Conservation (phyloP, 108 stramenopile species). For the Discostella pseudostelligera region DNA sequence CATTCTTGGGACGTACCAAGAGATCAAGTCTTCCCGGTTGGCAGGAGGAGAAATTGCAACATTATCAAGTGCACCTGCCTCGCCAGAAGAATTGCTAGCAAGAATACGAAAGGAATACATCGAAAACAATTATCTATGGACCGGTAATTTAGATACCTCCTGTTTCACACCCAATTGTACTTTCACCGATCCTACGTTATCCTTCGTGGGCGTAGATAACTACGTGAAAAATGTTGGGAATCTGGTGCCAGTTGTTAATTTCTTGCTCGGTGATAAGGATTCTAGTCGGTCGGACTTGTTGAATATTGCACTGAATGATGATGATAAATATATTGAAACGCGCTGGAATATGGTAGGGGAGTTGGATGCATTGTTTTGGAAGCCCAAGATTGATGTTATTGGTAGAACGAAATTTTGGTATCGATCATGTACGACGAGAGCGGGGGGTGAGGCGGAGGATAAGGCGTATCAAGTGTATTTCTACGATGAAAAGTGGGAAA, state of each 20-base stretch:
- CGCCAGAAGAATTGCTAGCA: constrained; percentile 51
- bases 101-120: constrained; percentile 67
- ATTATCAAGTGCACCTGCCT: constrained; percentile 19
- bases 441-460: constrained; percentile 1
- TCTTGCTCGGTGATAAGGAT: constrained; percentile 40
- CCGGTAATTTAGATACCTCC: constrained; percentile 67
- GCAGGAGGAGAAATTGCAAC: not conserved
- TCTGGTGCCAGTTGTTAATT: constrained; percentile 65
- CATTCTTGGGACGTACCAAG: constrained; percentile 9
- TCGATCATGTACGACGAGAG: not conserved
- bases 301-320: constrained; percentile 43
- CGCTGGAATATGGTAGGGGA: constrained; percentile 86
- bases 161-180: constrained; percentile 58
- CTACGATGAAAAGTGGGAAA: constrained; percentile 82
- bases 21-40: too few species aligned
- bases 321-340: constrained; percentile 59
- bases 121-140: constrained; percentile 80
- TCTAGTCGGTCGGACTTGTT: constrained; percentile 54
- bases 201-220: constrained; percentile 64
- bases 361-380: constrained; percentile 65
- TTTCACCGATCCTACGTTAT: constrained; percentile 79
- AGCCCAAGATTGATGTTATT: constrained; percentile 80
- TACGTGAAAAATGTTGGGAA: constrained; percentile 68
- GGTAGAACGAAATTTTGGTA: constrained; percentile 84
- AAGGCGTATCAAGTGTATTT: constrained; percentile 53